phyloP scores from a whole-genome alignment of 2,329 filamentous ascomycete species.

The Colletotrichum liriopes region DNA sequence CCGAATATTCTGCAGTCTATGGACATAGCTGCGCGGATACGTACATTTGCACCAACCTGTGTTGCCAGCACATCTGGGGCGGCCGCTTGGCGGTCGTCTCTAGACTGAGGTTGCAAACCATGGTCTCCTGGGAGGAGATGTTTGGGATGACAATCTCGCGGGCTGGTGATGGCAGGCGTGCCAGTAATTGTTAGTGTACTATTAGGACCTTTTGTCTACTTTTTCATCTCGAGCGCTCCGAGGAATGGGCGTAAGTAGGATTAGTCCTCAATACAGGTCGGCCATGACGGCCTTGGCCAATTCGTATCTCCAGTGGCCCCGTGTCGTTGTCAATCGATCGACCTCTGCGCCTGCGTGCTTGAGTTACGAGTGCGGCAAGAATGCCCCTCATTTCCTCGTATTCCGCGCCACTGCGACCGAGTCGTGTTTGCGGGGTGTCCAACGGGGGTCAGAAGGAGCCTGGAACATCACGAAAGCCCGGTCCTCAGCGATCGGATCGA shows the following conservation, averaged over 20 bases:
- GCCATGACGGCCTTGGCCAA: conserved; percentile 27
- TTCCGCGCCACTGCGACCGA: conserved; percentile 28
- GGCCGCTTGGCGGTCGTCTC: neutral
- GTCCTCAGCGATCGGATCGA: conserved; percentile 19
- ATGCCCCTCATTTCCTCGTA: conserved; percentile 32
- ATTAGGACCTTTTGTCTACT: conserved; percentile 42
- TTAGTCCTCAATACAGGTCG: conserved; percentile 41
- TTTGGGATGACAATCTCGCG: conserved; percentile 9
- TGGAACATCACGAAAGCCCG: conserved; percentile 16
- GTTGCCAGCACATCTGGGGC: neutral
- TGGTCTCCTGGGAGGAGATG: conserved; percentile 15
- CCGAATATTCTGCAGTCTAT: conserved; percentile 37
- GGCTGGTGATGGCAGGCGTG: conserved; percentile 32
- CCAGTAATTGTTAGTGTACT: conserved; percentile 44
- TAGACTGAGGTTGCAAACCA: conserved; percentile 6
- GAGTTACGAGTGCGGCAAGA: conserved; percentile 5
- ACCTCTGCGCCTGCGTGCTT: conserved; percentile 1
- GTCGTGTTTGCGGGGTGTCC: conserved; percentile 36
- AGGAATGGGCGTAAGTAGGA: conserved; percentile 32
- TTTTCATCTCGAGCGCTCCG: conserved; percentile 38
- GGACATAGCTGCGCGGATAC: conserved; percentile 43
- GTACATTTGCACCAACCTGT: conserved; percentile 43
- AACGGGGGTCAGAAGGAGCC: conserved; percentile 25
- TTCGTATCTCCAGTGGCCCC: neutral
- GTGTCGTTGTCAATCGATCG: neutral